Conservation (phyloP, 352 stramenopile species). For the Pythium brachiatum region DNA sequence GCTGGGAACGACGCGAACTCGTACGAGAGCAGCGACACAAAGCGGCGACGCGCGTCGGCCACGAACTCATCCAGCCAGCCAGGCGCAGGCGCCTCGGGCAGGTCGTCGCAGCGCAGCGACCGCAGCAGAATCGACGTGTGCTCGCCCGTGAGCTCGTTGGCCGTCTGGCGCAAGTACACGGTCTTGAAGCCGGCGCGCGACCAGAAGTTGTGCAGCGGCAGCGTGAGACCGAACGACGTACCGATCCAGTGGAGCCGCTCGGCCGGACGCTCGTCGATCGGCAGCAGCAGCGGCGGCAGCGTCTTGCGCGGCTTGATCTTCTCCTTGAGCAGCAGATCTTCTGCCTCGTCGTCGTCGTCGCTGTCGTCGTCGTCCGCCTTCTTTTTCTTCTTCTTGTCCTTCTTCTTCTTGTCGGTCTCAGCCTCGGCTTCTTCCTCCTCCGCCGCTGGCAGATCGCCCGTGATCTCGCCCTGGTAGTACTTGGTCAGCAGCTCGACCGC, state of each 20-base stretch:
- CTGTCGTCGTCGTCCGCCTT: slow-evolving; percentile 37
- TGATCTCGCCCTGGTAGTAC: slow-evolving; percentile 98
- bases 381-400: slow-evolving; percentile 30
- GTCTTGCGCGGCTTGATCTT: slow-evolving; percentile 96
- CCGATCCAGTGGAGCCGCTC: slow-evolving; percentile 98
- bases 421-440: slow-evolving; percentile 30
- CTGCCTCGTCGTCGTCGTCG: slow-evolving; percentile 24
- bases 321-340: slow-evolving; percentile 61
- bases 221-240: slow-evolving; percentile 97
- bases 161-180: slow-evolving; percentile 98
- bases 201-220: slow-evolving; percentile 98
- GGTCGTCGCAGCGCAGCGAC: slow-evolving; percentile 67
- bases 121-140: slow-evolving; percentile 95
- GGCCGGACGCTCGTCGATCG: slow-evolving; percentile 91
- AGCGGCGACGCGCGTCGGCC: slow-evolving; percentile 91
- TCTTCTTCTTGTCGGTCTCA: slow-evolving; percentile 22
- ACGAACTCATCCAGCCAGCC: slow-evolving; percentile 96
- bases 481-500: slow-evolving; percentile 95
- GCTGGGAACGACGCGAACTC: slow-evolving; percentile 92
- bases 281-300: slow-evolving; percentile 95
- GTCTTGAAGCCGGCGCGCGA: slow-evolving; percentile 91
- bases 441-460: slow-evolving; percentile 36
- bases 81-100: slow-evolving; percentile 68
- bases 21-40: slow-evolving; percentile 93
- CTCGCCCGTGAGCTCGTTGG: slow-evolving; percentile 99